Percentiles rank a stretch among this genome's conserved stretches.
Conservation (phyloP, 208 protist genomes). For the Trypanosomatidae sp. region DNA sequence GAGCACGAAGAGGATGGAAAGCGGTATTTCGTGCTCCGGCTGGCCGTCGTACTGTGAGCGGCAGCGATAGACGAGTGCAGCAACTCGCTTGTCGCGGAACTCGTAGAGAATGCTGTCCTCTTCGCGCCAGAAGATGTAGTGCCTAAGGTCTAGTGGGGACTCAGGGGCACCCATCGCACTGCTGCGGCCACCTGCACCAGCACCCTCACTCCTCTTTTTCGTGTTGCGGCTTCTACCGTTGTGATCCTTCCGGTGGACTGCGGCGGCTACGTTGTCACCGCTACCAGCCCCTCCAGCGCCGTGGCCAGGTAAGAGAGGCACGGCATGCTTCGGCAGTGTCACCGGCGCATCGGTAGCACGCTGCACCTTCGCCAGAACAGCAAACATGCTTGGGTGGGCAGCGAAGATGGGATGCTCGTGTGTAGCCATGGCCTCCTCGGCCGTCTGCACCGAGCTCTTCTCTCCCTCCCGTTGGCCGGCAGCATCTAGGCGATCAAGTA, state of each 20-base stretch:
- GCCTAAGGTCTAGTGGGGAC: conserved; percentile 45
- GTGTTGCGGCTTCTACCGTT: background rate
- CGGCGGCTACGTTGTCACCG: background rate
- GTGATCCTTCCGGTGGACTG: conserved; percentile 10
- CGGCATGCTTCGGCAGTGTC: conserved; percentile 20
- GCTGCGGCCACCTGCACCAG: background rate
- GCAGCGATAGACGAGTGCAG: conserved; percentile 77
- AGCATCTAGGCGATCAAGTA: conserved; percentile 54
- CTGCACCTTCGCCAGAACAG: conserved; percentile 88
- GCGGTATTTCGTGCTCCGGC: conserved; percentile 75
- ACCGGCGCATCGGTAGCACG: conserved; percentile 62
- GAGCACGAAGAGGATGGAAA: conserved; percentile 80
- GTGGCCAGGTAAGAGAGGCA: background rate
- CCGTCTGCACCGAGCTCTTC: background rate
- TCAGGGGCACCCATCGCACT: conserved; percentile 20
- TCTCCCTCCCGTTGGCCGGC: conserved; percentile 4
- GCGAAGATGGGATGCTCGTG: conserved; percentile 34
- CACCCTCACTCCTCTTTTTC: conserved; percentile 6
- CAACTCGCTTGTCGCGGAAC: conserved; percentile 82
- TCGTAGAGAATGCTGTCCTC: conserved; percentile 79
- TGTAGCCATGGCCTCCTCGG: conserved; percentile 2
- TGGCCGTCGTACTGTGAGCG: conserved; percentile 85
- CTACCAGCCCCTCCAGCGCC: background rate
- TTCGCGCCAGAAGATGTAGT: conserved; percentile 89
- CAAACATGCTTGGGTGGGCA: conserved; percentile 67